phyloP scores from a whole-genome alignment of 257 asterid species.

The Plectranthus barbatus region DNA sequence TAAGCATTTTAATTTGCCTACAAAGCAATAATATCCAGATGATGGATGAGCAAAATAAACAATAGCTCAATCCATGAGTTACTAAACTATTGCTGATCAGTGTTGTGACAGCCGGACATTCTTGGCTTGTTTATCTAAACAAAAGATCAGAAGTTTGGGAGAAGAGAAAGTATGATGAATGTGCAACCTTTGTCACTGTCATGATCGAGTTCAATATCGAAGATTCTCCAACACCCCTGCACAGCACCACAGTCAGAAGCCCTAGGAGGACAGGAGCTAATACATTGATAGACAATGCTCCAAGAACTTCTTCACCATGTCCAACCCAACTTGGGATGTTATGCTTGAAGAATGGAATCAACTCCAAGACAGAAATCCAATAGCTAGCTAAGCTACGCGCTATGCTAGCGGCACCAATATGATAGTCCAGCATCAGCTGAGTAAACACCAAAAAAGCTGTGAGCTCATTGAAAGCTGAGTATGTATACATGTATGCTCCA shows the following conservation, averaged over 20 bases:
- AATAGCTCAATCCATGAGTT: no score
- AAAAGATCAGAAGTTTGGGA: background rate
- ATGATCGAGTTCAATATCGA: conserved; percentile 68
- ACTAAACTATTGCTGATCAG: background rate
- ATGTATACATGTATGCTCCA: conserved; percentile 86
- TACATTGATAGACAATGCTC: conserved; percentile 60
- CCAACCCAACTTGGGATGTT: conserved; percentile 87
- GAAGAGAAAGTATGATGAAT: conserved; percentile 4
- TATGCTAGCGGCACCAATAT: conserved; percentile 95
- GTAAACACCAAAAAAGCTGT: conserved; percentile 86
- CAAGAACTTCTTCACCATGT: conserved; percentile 69
- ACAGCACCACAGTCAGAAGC: conserved; percentile 70
- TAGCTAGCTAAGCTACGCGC: conserved; percentile 98
- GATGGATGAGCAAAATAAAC: no score
- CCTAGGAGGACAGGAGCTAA: conserved; percentile 74
- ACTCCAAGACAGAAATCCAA: conserved; percentile 60
- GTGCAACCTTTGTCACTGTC: conserved; percentile 72
- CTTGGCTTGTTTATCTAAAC: no score
- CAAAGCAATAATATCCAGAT: no score
- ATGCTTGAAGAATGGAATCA: conserved; percentile 58
- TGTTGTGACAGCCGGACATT: no score
- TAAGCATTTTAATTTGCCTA: no score
- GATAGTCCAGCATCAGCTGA: conserved; percentile 94
- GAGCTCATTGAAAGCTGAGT: conserved; percentile 95
- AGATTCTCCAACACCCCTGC: conserved; percentile 92